Percentiles rank a stretch among this genome's conserved stretches.
Conservation (phyloP, 2,329 filamentous ascomycete species). For the Phaeosphaeria sp. region DNA sequence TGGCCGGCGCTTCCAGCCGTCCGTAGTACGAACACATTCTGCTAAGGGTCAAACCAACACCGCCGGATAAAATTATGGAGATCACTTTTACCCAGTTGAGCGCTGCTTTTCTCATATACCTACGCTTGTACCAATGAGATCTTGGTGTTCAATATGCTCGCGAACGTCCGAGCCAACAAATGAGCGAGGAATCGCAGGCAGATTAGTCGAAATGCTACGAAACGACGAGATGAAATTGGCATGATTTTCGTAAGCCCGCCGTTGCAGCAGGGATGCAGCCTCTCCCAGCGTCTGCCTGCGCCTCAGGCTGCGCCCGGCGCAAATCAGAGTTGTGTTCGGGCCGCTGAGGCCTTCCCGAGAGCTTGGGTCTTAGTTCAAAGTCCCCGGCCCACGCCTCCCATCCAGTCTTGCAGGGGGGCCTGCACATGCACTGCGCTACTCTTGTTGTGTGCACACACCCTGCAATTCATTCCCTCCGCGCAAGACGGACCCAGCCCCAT, state of each 20-base stretch:
- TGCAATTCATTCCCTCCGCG: conserved; percentile 24
- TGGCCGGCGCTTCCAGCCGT: conserved; percentile 46
- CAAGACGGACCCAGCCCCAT: conserved; percentile 38
- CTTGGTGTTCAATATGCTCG: conserved; percentile 31
- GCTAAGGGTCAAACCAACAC: conserved; percentile 11
- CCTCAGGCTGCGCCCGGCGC: conserved; percentile 33
- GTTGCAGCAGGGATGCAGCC: conserved; percentile 22
- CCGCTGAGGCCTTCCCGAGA: conserved; percentile 43
- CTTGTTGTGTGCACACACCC: conserved; percentile 22
- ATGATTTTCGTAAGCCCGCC: conserved; percentile 17
- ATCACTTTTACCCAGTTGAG: conserved; percentile 15
- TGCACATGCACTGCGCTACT: conserved; percentile 23
- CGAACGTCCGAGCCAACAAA: conserved; percentile 17
- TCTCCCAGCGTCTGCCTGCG: conserved; percentile 32
- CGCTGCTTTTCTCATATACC: conserved; percentile 13
- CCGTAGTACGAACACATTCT: conserved; percentile 16
- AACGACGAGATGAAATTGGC: conserved; percentile 7
- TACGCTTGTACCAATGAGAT: conserved; percentile 15
- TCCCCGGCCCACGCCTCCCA: conserved; percentile 31
- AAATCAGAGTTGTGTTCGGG: conserved; percentile 42
- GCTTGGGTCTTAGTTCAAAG: conserved; percentile 28
- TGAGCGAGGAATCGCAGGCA: conserved; percentile 20
- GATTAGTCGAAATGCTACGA: conserved; percentile 18
- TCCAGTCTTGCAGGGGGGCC: conserved; percentile 17
- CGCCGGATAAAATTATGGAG: conserved; percentile 17